phyloP scores from a whole-genome alignment of 495 filamentous ascomycete genomes.

The Aspergillus olivimuriae region DNA sequence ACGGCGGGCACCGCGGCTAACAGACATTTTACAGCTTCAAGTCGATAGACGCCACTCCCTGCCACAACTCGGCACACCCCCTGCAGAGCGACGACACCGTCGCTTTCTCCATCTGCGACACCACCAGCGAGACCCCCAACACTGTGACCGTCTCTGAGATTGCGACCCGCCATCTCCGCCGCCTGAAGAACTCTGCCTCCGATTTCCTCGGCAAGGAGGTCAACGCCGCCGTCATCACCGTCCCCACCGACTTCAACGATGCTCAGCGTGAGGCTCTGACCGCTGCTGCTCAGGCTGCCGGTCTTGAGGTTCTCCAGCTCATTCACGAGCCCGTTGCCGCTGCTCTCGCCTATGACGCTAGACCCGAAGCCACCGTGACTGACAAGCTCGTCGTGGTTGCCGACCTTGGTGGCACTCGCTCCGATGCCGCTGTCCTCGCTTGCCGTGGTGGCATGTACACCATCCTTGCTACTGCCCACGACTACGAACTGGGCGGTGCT shows the following conservation, averaged over 20 bases:
- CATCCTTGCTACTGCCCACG: constrained; percentile 85
- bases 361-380: constrained; percentile 61
- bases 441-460: constrained; percentile 95
- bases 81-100: constrained; percentile 64
- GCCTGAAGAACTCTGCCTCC: constrained; percentile 74
- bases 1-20: constrained; percentile 4
- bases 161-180: constrained; percentile 77
- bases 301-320: constrained; percentile 83
- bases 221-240: constrained; percentile 85
- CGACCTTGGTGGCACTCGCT: constrained; percentile 87
- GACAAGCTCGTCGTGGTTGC: constrained; percentile 92
- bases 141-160: constrained; percentile 77
- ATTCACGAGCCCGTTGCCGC: constrained; percentile 92
- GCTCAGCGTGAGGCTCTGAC: constrained; percentile 75
- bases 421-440: constrained; percentile 84
- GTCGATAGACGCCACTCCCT: constrained; percentile 91
- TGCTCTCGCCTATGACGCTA: constrained; percentile 85
- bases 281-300: constrained; percentile 71
- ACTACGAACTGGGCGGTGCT: constrained; percentile 81
- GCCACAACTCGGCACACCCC: constrained; percentile 89
- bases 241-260: constrained; percentile 89
- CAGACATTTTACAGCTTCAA: constrained; percentile 55
- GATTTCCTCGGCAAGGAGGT: constrained; percentile 90
- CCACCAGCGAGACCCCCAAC: constrained; percentile 59
- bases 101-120: constrained; percentile 79